Evolutionary conservation across 768 basidiomycete genomes (phyloP).

Genomic region (Russula foetens): DNA sequence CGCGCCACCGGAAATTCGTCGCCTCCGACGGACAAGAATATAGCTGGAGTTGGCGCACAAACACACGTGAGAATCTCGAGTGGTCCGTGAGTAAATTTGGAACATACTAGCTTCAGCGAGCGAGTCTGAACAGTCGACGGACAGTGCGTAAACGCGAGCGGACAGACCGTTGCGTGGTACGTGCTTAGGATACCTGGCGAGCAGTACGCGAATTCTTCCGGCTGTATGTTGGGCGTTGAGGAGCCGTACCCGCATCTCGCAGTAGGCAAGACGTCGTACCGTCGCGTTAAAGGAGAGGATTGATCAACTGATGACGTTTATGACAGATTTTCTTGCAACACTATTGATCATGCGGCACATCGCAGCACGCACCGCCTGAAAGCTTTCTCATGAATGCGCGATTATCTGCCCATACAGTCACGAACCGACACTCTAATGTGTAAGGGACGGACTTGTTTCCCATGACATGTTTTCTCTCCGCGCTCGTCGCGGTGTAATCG

Average conservation of each 20-base stretch:
- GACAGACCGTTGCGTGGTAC: constrained; percentile 52
- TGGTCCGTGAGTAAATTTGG: constrained; percentile 46
- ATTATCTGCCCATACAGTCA: too few species aligned
- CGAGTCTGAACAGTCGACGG: not conserved
- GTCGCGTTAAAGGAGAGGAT: not conserved
- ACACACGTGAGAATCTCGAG: constrained; percentile 38
- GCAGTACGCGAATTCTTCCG: constrained; percentile 46
- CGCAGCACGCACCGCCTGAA: constrained; percentile 35
- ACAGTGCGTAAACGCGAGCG: constrained; percentile 48
- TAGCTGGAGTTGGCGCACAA: constrained; percentile 45
- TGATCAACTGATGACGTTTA: not conserved
- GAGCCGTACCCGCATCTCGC: constrained; percentile 50
- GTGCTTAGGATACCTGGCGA: constrained; percentile 47
- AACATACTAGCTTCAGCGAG: not conserved
- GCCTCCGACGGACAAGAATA: constrained; percentile 57
- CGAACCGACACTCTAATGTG: not conserved
- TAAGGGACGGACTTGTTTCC: not conserved
- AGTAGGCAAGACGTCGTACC: constrained; percentile 35
- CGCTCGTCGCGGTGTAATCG: not conserved
- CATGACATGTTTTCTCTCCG: not conserved
- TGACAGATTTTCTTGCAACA: constrained; percentile 50
- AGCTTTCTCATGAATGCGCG: not conserved
- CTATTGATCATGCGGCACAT: constrained; percentile 61
- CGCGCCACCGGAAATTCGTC: constrained; percentile 38
- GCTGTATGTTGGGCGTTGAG: constrained; percentile 55